Evolutionary conservation across 2,329 filamentous ascomycete genomes (phyloP).

Genomic region (Sclerotiophoma versabilis): DNA sequence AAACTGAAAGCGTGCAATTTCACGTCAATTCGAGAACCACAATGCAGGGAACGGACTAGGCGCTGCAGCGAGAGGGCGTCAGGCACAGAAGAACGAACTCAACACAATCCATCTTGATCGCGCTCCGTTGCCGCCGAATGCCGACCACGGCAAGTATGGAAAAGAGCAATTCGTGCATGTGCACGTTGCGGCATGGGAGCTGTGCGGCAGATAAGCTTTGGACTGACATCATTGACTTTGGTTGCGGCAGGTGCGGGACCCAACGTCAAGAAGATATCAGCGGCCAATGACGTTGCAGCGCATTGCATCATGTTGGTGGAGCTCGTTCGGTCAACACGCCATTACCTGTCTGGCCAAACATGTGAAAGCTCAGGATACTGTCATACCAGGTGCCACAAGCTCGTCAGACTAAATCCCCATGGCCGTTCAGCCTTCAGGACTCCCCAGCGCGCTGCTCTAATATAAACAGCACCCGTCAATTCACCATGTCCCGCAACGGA

Average conservation of each 20-base stretch:
- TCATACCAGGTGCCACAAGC: slow-evolving; percentile 13
- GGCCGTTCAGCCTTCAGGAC: background rate
- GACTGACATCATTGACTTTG: slow-evolving; percentile 39
- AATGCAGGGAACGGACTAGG: slow-evolving; percentile 30
- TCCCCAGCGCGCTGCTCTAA: slow-evolving; percentile 9
- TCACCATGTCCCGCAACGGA: slow-evolving; percentile 34
- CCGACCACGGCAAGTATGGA: slow-evolving; percentile 5
- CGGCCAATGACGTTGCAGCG: slow-evolving; percentile 2
- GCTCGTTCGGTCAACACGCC: slow-evolving; percentile 4
- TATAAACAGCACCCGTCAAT: slow-evolving; percentile 19
- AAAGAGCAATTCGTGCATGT: background rate
- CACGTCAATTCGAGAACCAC: slow-evolving; percentile 27
- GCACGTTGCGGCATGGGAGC: slow-evolving; percentile 18
- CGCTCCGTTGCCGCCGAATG: slow-evolving; percentile 6
- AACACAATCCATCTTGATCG: slow-evolving; percentile 6
- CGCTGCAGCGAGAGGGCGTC: slow-evolving; percentile 23
- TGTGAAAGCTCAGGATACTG: slow-evolving; percentile 11
- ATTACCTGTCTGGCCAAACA: slow-evolving; percentile 9
- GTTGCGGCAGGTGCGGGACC: slow-evolving; percentile 1
- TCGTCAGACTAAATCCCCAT: background rate
- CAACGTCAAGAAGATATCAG: slow-evolving; percentile 4
- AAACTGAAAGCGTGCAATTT: slow-evolving; percentile 15
- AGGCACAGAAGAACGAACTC: slow-evolving; percentile 17
- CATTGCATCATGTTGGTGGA: slow-evolving; percentile 13
- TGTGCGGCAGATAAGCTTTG: slow-evolving; percentile 28